phyloP scores from a whole-genome alignment of 2,329 filamentous ascomycete genomes.

The Nemania abortiva region DNA sequence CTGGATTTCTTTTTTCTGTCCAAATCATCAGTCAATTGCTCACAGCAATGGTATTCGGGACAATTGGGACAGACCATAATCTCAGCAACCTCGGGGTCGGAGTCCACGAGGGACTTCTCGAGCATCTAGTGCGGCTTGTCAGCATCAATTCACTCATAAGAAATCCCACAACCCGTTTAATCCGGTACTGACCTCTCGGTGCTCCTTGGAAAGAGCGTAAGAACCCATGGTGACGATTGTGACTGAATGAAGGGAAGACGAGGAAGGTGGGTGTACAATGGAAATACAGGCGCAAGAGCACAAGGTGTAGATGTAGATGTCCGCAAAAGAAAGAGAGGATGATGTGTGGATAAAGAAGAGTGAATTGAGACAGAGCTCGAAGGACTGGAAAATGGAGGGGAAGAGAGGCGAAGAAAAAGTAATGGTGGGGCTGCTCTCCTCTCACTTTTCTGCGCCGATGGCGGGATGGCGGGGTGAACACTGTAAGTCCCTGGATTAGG shows the following conservation, averaged over 20 bases:
- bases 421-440: conserved; percentile 15
- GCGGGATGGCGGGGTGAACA: conserved; percentile 7
- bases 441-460: conserved; percentile 24
- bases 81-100: conserved; percentile 92
- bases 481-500: conserved; percentile 1
- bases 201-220: conserved; percentile 54
- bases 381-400: background rate
- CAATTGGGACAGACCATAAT: conserved; percentile 81
- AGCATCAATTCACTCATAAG: conserved; percentile 42
- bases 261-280: background rate
- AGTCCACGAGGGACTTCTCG: conserved; percentile 91
- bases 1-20: conserved; percentile 89
- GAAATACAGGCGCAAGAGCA: background rate
- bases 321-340: background rate
- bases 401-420: conserved; percentile 4
- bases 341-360: background rate
- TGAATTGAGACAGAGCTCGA: background rate
- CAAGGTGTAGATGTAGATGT: background rate
- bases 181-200: conserved; percentile 51
- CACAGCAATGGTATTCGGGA: background rate
- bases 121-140: conserved; percentile 76
- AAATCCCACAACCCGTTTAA: conserved; percentile 17
- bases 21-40: background rate
- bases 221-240: conserved; percentile 49
- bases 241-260: background rate